Base-by-base conservation (phyloP, 805 yeast species). In the Teunomyces atbi region DNA sequence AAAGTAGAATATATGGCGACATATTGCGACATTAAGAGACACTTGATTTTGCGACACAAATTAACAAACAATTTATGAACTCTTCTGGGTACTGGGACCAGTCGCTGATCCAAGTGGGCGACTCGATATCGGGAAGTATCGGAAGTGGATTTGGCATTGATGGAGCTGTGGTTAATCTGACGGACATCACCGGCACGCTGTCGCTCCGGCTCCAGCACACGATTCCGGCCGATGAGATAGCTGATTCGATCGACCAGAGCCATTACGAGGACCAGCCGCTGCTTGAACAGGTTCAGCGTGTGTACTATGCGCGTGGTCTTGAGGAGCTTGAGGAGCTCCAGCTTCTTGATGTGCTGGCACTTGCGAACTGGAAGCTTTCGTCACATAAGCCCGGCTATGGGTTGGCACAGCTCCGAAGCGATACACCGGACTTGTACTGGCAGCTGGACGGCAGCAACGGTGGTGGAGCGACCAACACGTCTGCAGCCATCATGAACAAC, bases 351-450 rank as follows among this genome's bases (percentile, higher is more conserved):
- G 75, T 92, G 7, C 89, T 96, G 1, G 81, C 83, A 13, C 69
- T 86, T 15, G 98, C 95, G 0, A 75, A 83, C 19, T 94, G 97
- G 97, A 76, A 82, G 30, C 82, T 89, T 0, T 86, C 96, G 1
- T 85, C 96, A 0, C 68, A 46, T 57, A 92, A 91, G 56, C 76
- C 76, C 7, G 94, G 89, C 0, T 82, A 73, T 55, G 94, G 94
- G 0, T 74, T 89, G 16, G 68, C 68, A n/a, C 84, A 84, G 55
- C 71, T 92, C 5, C 69, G 94, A 26, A 88, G 87, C 43, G 90
- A 85, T 55, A 74, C 82, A 3, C 86, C 92, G 0, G 73, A 76
- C 23, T 68, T 82, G 1, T 92, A 74, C 62, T 94, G 99, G 99
- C 99, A 94, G 64, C 85, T 95, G 38, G 99, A 94, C 60, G 99